Evolutionary conservation across 257 asterid species (phyloP).

Genomic region (Solanum gandarillasii): DNA sequence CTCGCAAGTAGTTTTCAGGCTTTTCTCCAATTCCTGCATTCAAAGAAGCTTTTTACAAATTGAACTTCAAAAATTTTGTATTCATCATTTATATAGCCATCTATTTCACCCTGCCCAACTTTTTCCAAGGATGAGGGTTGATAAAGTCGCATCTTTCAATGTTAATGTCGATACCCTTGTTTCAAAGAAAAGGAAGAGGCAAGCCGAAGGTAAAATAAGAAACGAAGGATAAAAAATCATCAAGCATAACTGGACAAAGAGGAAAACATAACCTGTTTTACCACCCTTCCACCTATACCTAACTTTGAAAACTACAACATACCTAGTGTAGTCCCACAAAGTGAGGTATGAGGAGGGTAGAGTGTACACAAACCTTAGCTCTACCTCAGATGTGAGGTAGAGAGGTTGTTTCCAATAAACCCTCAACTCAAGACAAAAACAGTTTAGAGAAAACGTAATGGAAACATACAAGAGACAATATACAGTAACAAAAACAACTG

Average conservation of each 20-base stretch:
- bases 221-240: neutral
- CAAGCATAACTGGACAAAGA: neutral
- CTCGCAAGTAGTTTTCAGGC: slow-evolving; percentile 90
- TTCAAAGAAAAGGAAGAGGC: neutral
- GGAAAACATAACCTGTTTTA: neutral
- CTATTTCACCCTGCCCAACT: neutral
- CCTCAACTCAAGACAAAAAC: neutral
- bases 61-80: neutral
- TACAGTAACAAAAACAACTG: neutral
- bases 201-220: neutral
- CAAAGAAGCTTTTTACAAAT: slow-evolving; percentile 7
- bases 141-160: neutral
- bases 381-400: neutral
- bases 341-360: neutral
- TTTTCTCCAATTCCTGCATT: slow-evolving; percentile 91
- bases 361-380: neutral
- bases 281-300: neutral
- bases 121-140: neutral
- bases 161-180: neutral
- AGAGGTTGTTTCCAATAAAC: neutral
- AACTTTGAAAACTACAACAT: neutral
- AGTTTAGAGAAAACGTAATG: neutral
- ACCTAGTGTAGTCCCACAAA: neutral
- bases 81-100: neutral
- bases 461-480: neutral